These are phyloP conservation scores for Cytospora chrysosperma DNA, from an alignment of 2,329 filamentous ascomycete species.

Conservation along the genomic window DNA sequence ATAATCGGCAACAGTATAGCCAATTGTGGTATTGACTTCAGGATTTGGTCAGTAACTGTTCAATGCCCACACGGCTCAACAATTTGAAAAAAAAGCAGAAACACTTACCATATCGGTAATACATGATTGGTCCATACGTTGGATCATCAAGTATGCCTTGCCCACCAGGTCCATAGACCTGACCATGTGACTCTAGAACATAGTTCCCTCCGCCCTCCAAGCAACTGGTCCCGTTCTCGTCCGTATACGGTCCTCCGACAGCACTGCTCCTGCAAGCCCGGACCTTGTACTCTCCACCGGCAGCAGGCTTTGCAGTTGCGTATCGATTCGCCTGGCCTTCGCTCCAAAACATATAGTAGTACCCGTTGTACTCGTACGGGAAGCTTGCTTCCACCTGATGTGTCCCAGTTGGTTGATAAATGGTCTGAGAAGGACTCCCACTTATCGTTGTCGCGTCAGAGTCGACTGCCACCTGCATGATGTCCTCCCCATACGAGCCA, in stretches of 20 bases:
- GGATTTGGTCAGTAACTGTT: constrained; percentile 30
- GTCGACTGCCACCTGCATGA: constrained; percentile 58
- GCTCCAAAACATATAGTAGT: constrained; percentile 66
- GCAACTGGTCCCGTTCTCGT: constrained; percentile 54
- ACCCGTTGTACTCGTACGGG: constrained; percentile 53
- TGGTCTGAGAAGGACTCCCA: constrained; percentile 41
- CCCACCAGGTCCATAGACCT: constrained; percentile 62
- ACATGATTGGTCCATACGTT: constrained; percentile 53
- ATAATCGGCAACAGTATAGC: constrained; percentile 47
- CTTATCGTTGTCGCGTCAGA: constrained; percentile 34
- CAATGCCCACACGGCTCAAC: not conserved
- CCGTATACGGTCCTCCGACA: constrained; percentile 55
- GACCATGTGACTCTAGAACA: constrained; percentile 56
- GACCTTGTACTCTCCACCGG: constrained; percentile 65
- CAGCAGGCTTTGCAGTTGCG: constrained; percentile 44
- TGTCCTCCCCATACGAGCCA: constrained; percentile 66
- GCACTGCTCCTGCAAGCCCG: constrained; percentile 58
- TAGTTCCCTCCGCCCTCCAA: constrained; percentile 56
- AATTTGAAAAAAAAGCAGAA: not conserved
- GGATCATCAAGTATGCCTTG: constrained; percentile 57
- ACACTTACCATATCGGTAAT: constrained; percentile 60
- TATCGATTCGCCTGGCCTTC: constrained; percentile 61
- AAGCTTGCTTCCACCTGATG: constrained; percentile 58
- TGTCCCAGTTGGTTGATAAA: constrained; percentile 49
- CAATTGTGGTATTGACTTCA: constrained; percentile 35